Evolutionary conservation across 257 asterid species (phyloP).

Genomic region (Capsicum pubescens): DNA sequence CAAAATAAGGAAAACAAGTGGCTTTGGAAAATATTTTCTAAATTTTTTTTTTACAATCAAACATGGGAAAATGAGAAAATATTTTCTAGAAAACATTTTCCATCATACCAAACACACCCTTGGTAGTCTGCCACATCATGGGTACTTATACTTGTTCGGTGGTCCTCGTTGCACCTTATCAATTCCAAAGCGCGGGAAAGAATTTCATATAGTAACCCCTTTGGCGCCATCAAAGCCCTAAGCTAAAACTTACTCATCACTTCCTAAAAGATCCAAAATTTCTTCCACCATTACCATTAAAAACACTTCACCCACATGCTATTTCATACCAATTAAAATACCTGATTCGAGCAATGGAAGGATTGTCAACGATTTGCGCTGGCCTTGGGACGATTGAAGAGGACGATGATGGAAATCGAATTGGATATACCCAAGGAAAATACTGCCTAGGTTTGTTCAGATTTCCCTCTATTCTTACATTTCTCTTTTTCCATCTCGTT

Average conservation of each 20-base stretch:
- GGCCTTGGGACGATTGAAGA: conserved; percentile 80
- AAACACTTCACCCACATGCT: background rate
- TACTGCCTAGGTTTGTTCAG: conserved; percentile 60
- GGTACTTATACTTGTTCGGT: background rate
- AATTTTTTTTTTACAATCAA: too few species aligned
- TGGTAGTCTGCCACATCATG: background rate
- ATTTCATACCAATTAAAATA: background rate
- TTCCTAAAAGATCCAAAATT: background rate
- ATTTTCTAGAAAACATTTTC: too few species aligned
- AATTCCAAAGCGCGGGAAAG: conserved; percentile 35
- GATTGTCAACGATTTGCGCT: conserved; percentile 71
- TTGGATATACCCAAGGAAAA: conserved; percentile 68
- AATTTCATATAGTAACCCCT: background rate
- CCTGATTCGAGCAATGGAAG: conserved; percentile 59
- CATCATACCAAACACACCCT: too few species aligned
- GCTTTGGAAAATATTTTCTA: too few species aligned
- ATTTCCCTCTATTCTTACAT: background rate
- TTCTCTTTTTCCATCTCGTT: background rate
- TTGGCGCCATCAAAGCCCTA: conserved; percentile 42
- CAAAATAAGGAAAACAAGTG: too few species aligned
- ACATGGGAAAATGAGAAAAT: too few species aligned
- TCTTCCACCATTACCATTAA: background rate
- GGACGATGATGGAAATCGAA: conserved; percentile 66
- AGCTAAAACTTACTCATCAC: background rate
- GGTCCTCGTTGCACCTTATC: background rate